Percentiles rank a stretch among this genome's conserved stretches.
Evolutionary conservation across 106 monocot genomes (phyloP).

Genomic region (Dendrobium chrysotoxum): DNA sequence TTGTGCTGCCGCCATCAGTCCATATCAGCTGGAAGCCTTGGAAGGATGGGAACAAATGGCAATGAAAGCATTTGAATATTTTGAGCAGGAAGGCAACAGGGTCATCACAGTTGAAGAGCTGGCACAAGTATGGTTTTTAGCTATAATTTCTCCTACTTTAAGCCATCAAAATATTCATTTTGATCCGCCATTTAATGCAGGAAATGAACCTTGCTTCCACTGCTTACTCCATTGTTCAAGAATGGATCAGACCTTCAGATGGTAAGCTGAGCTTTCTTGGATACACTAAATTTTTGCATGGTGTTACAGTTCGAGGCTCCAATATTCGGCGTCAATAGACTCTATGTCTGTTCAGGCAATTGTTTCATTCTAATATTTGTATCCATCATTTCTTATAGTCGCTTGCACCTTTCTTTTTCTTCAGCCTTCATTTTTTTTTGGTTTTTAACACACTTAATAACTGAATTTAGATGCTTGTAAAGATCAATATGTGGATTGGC

Average conservation of each 20-base stretch:
- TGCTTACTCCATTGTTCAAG: constrained; percentile 53
- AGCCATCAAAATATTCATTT: background rate
- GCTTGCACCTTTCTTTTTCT: background rate
- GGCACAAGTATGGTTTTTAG: constrained; percentile 45
- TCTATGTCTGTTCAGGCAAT: background rate
- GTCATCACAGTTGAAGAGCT: constrained; percentile 79
- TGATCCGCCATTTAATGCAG: constrained; percentile 21
- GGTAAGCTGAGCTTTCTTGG: constrained; percentile 85
- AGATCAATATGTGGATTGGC: background rate
- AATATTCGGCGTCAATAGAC: constrained; percentile 42
- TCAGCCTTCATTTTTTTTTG: background rate
- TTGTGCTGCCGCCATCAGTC: constrained; percentile 87
- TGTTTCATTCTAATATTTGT: constrained; percentile 2
- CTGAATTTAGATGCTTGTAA: constrained; percentile 3
- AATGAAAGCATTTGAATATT: constrained; percentile 65
- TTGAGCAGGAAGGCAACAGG: constrained; percentile 84
- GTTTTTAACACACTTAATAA: background rate
- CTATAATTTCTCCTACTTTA: background rate
- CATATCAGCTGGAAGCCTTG: constrained; percentile 90
- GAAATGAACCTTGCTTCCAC: constrained; percentile 74
- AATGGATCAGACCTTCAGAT: constrained; percentile 85
- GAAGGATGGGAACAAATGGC: constrained; percentile 92
- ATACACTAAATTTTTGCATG: constrained; percentile 95
- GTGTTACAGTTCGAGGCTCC: constrained; percentile 66
- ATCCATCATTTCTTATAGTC: background rate